Base-by-base conservation (phyloP, 1,284 basidiomycete genomes). In the Volvariella surrecta region DNA sequence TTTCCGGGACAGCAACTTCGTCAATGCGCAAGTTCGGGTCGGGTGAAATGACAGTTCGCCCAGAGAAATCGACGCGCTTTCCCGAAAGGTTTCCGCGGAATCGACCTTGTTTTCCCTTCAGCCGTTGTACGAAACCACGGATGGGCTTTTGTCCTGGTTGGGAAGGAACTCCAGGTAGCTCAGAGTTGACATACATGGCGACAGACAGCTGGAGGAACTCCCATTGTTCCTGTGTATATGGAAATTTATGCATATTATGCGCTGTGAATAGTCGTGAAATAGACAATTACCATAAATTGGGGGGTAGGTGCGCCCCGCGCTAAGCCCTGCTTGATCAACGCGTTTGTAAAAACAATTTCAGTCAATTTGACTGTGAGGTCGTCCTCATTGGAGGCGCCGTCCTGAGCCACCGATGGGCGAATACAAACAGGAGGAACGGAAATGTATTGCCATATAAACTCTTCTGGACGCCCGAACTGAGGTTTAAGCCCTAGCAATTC, bases 371-470 rank as follows among this genome's bases (percentile, higher is more conserved):
- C 91, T 0, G 96, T 99, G 30, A 99, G 72, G 60, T 99, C 96
- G 55, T 99, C 96, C 67, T 99, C 96, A 58, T 98, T 99, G 21
- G 89, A 94, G 13, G 93, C 93, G 10, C 88, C 91, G 55, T 99
- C 96, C 61, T 99, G 96, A 0, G 89, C 87, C 1, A 99, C 96
- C 3, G 93, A 97, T 0, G 96, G 96, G 37, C 96, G 82, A 47
- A 99, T 99, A 59, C 91, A 96, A 32, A 97, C 93, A 0, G 96
- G 96, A 15, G 96, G 96, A 11, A 99, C 96, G 24, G 94, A 96
- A 13, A 99, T 84, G 63, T 99, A 99, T 62, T 98, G 95, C 96
- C 96, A 99, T 46, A 99, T 82, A 59, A 95, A 98, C 59, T 98
- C 89, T 66, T 99, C 96, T 1, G 96, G 96, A 44, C 96, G 71